Base-by-base conservation (phyloP, 176 grass and related monocot genomes). In the Tillandsia leiboldiana region DNA sequence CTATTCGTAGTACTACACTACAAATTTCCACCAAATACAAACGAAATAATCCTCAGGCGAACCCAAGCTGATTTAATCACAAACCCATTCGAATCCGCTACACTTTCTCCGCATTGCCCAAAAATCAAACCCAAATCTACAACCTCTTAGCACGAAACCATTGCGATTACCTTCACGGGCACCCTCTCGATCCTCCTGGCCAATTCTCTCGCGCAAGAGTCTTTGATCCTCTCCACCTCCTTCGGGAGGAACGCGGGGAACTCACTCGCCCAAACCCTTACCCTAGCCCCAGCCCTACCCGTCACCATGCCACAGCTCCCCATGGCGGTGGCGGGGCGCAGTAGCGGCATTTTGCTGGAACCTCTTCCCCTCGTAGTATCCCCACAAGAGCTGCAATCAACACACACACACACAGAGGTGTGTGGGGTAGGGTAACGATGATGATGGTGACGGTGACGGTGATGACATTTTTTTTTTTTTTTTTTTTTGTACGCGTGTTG, bases 161-260 rank as follows among this genome's bases (percentile, higher is more conserved):
- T 42, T 5, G 33, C 33, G 33, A 42, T 42, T 42, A 82, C 94
- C 82, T 87, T 74, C 48, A 97, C 82, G 63, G 94, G 87, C 1
- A 97, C 82, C 53, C 86, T 79, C 79, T 92, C 94, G 71, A 97
- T 93, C 79, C 92, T 81, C 78, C 77, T 96, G 65, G 83, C 83
- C 28, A 96, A 71, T 69, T 72, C 77, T 63, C 82, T 42, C 52
- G 83, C 83, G 48, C 57, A 57, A 51, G 72, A 72, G 77, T 96
- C 92, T 66, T 79, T 87, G 72, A 96, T 88, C 65, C 61, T 77
- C 75, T 88, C 88, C 69, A 91, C 92, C 63, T 79, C 85, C 67
- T 52, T 79, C 14, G 92, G 92, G 12, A 96, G 80, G 81, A 96
- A 96, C 24, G 78, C 47, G 48, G 92, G 92, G 72, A 96, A 91